phyloP scores from a whole-genome alignment of 805 yeast species.

The Kodamaea kaohsiungensis region DNA sequence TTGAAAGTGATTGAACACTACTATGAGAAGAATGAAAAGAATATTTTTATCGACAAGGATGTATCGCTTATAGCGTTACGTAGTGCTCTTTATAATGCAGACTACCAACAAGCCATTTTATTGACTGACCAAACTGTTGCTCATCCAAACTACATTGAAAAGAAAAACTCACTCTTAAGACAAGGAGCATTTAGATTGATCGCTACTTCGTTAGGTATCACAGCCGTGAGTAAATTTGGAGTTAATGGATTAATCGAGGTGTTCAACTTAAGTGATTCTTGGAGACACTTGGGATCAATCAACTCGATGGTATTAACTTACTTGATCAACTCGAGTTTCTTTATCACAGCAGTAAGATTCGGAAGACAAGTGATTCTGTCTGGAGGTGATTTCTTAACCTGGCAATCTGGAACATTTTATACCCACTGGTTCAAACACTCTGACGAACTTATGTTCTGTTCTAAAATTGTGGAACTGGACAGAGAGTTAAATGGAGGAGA shows the following conservation, averaged over 20 bases:
- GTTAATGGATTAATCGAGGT: constrained; percentile 36
- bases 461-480: constrained; percentile 67
- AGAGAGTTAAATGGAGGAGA: constrained; percentile 49
- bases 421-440: constrained; percentile 63
- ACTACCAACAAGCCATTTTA: constrained; percentile 55
- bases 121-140: constrained; percentile 65
- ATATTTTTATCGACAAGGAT: constrained; percentile 30
- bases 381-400: constrained; percentile 57
- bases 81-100: constrained; percentile 56
- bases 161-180: constrained; percentile 31
- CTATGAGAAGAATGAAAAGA: constrained; percentile 19
- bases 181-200: constrained; percentile 32
- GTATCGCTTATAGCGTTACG: constrained; percentile 66
- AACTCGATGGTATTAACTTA: constrained; percentile 49
- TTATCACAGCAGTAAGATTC: constrained; percentile 40
- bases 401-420: constrained; percentile 66
- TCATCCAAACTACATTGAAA: constrained; percentile 47
- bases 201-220: constrained; percentile 32
- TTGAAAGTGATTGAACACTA: constrained; percentile 21
- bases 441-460: constrained; percentile 67
- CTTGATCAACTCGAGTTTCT: constrained; percentile 41
- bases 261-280: constrained; percentile 39
- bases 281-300: constrained; percentile 43
- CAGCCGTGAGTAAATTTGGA: constrained; percentile 43
- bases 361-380: constrained; percentile 39